Base-by-base conservation (phyloP, 2,329 filamentous ascomycete species). In the Chaetomiaceae sp. region DNA sequence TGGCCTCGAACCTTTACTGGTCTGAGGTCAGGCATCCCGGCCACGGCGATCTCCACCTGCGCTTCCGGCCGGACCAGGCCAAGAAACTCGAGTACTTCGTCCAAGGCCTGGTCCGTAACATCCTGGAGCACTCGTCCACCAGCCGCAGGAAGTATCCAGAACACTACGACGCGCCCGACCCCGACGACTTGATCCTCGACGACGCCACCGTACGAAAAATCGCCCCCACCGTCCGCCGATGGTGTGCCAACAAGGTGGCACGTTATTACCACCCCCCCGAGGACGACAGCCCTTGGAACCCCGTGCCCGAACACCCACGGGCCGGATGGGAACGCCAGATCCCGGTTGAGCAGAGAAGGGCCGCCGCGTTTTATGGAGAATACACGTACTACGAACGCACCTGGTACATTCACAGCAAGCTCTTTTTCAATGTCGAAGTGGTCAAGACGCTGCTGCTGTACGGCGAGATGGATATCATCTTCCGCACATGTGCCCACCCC, bases 361-460 rank as follows among this genome's bases (percentile, higher is more conserved):
- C 45, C n/a, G 30, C 42, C 2, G 53, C 57, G 1, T 63, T 64
- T 16, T 50, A 52, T 19, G 5, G 16, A 8, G 1, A 9, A 1
- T 56, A 55, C 17, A 13, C 30, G 4, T 63, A 56, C 40, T 60
- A 57, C 42, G 1, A 23, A 1, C 59, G 61, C 38, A 52, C 44
- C 19, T 2, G 44, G 4, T n/a, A n/a, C n/a, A 16, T 23, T 3
- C 60, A 60, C 17, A 16, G 17, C 8, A 19, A 38, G 8, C 51
- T 9, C 4, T 59, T 60, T 27, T 51, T 53, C 48, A 60, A 58
- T 30, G 27, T 59, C 7, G 57, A 63, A 30, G 13, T 64, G 9
- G 45, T 63, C 39, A 59, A 58, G 46, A 50, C 56, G 3, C 50
- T 65, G n/a, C 42, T 63, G 20, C n/a, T 64, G 1, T 42, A 58